Conservation (phyloP, 768 basidiomycete genomes). For the Suillus bovinus region DNA sequence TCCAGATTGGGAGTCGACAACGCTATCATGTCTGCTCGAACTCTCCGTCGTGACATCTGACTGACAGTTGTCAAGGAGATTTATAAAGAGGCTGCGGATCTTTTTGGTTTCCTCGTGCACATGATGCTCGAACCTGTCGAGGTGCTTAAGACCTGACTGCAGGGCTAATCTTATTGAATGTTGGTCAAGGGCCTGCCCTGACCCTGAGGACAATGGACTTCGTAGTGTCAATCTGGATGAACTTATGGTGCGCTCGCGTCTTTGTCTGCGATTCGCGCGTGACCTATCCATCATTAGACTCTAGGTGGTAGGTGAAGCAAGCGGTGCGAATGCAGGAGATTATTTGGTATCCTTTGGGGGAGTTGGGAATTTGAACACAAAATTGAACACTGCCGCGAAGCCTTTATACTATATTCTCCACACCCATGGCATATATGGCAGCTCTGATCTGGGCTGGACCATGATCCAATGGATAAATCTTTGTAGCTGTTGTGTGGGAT, state of each 20-base stretch:
- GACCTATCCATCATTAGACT: neutral
- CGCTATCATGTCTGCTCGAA: neutral
- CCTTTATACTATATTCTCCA: neutral
- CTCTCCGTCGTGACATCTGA: neutral
- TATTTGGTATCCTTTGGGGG: neutral
- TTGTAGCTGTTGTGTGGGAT: too few species aligned
- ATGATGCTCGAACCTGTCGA: neutral
- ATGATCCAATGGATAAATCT: too few species aligned
- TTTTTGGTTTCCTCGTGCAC: neutral
- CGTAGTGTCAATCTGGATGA: neutral
- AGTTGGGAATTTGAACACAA: neutral
- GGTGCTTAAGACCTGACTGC: neutral
- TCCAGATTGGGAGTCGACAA: neutral
- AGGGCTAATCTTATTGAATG: neutral
- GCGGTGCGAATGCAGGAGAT: neutral
- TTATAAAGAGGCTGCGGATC: neutral
- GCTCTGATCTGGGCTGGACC: too few species aligned
- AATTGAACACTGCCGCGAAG: neutral
- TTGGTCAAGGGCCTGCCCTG: neutral
- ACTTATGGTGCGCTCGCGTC: neutral
- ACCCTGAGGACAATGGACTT: neutral
- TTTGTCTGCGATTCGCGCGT: neutral
- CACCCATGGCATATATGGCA: neutral
- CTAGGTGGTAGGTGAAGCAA: neutral
- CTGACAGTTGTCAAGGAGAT: neutral